phyloP scores from a whole-genome alignment of 495 filamentous ascomycete species.

The Penicillium cataractarum region DNA sequence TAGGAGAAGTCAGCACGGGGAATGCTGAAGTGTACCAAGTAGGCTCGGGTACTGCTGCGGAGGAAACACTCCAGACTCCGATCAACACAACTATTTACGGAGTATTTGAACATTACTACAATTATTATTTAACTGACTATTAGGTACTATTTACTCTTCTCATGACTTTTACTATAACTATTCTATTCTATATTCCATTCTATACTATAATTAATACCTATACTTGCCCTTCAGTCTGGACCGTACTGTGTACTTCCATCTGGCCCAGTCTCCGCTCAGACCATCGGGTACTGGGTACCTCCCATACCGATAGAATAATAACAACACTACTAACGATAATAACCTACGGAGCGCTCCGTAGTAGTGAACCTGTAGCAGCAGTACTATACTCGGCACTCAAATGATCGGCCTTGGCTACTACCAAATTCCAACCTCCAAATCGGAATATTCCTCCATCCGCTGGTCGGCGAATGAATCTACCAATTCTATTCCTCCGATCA shows the following conservation, averaged over 20 bases:
- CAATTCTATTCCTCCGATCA: background rate
- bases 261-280: slow-evolving; percentile 26
- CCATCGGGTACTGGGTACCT: slow-evolving; percentile 34
- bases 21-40: slow-evolving; percentile 14
- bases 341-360: background rate
- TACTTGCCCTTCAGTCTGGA: slow-evolving; percentile 15
- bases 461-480: slow-evolving; percentile 9
- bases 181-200: background rate
- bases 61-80: background rate
- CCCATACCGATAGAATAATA: slow-evolving; percentile 24
- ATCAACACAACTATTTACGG: background rate
- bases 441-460: slow-evolving; percentile 8
- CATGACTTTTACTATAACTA: no score
- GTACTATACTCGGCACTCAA: background rate
- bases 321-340: background rate
- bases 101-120: no score
- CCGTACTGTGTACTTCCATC: slow-evolving; percentile 4
- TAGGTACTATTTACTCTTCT: no score
- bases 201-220: background rate
- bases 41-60: slow-evolving; percentile 16
- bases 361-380: background rate
- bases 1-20: slow-evolving; percentile 22
- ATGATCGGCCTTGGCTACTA: background rate
- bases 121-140: no score
- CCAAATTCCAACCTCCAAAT: background rate